phyloP scores from a whole-genome alignment of 495 filamentous ascomycete species.

The Cudoniella acicularis region DNA sequence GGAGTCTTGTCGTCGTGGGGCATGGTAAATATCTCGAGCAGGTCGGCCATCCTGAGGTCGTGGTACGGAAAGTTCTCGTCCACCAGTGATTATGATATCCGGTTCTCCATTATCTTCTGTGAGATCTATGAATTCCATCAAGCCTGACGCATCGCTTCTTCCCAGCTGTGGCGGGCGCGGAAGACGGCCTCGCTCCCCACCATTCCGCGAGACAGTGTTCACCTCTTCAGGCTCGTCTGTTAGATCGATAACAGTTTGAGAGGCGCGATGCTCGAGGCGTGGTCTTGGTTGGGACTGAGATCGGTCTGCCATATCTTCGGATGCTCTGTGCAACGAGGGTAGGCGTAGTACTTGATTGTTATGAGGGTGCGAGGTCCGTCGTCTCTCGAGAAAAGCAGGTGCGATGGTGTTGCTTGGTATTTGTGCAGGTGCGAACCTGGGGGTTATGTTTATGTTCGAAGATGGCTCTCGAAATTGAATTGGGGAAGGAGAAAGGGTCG shows the following conservation, averaged over 20 bases:
- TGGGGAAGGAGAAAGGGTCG: conserved; percentile 23
- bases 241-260: conserved; percentile 36
- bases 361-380: conserved; percentile 27
- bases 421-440: conserved; percentile 17
- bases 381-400: conserved; percentile 18
- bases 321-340: conserved; percentile 9
- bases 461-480: conserved; percentile 17
- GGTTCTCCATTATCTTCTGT: conserved; percentile 25
- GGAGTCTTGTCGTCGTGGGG: conserved; percentile 5
- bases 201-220: conserved; percentile 10
- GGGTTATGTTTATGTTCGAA: conserved; percentile 1
- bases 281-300: conserved; percentile 18
- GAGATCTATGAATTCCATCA: conserved; percentile 32
- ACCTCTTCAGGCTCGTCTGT: conserved; percentile 35
- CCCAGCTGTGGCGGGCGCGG: conserved; percentile 27
- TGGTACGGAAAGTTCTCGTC: not conserved
- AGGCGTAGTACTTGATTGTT: conserved; percentile 13
- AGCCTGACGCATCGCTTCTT: conserved; percentile 18
- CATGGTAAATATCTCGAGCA: not conserved
- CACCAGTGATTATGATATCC: conserved; percentile 15
- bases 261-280: conserved; percentile 23
- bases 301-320: conserved; percentile 16
- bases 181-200: conserved; percentile 25
- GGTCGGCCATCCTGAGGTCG: conserved; percentile 1
- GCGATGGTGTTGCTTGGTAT: conserved; percentile 19